Base-by-base conservation (phyloP, 208 protist species). In the Crithidia bombi region DNA sequence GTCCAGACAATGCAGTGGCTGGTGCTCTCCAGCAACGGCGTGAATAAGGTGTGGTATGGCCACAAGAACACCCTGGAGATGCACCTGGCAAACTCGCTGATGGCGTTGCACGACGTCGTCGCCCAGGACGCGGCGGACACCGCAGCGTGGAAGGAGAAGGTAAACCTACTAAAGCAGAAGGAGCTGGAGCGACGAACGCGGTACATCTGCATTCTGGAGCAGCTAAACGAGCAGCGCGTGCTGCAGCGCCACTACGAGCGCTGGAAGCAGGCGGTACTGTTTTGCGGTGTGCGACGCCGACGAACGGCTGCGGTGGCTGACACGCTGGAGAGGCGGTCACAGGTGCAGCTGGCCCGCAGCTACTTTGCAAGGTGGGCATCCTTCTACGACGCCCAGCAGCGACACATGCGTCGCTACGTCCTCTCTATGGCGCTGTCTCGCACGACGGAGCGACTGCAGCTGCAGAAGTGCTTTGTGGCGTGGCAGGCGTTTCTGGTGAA, bases 41-140 rank as follows among this genome's bases (percentile, higher is more conserved):
- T 92, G 7, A 97, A 95, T 75, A 94, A 90, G 59, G 80, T 95
- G 5, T 97, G 93, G 91, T 93, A 89, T 74, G 79, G 74, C 21
- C 85, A 90, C 50, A 69, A 77, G 47, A 97, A 97, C 65, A 69
- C 56, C 0, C 44, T 93, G 12, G 91, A 96, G 65, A 88, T 93
- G 23, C 51, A 73, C 19, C 61, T 95, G 51, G 59, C 73, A 17
- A 38, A 81, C 35, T 83, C 89, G 23, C 86, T 93, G 30, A 25
- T 69, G 15, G 52, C 66, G 1, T 68, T 97, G 17, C 78, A 93
- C 25, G 63, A 71, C 28, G 76, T 95, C 47, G 86, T 97, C 51
- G 35, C 73, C 7, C 67, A 90, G 63, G 93, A 97, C 66, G 43
- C 82, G 11, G 64, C 85, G 38, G 89, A 96, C 62, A 76, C 87